Evolutionary conservation across 2,329 filamentous ascomycete species (phyloP).

Genomic region (Stagonosporopsis chrysanthemi): DNA sequence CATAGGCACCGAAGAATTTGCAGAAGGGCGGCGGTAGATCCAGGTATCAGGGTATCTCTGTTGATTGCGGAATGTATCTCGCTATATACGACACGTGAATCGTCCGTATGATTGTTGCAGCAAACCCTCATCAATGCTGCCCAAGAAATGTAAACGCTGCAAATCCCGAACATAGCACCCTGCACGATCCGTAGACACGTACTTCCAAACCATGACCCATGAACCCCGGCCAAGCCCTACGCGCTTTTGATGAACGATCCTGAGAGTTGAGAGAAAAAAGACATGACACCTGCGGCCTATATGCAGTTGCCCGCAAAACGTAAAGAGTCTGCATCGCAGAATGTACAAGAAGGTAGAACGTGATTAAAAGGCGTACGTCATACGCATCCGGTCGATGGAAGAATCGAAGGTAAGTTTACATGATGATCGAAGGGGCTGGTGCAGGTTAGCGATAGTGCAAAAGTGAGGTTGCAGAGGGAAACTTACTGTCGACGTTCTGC

Average conservation of each 20-base stretch:
- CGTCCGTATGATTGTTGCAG: slow-evolving; percentile 16
- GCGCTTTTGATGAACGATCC: slow-evolving; percentile 30
- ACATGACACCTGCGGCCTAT: slow-evolving; percentile 22
- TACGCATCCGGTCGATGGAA: slow-evolving; percentile 17
- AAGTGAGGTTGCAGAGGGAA: neutral
- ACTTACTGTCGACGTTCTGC: slow-evolving; percentile 80
- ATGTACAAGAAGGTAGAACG: slow-evolving; percentile 46
- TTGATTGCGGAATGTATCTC: slow-evolving; percentile 16
- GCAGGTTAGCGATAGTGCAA: slow-evolving; percentile 21
- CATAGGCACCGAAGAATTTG: neutral
- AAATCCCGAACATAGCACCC: slow-evolving; percentile 16
- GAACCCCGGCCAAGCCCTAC: slow-evolving; percentile 21
- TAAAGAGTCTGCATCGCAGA: slow-evolving; percentile 34
- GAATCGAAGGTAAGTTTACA: slow-evolving; percentile 46
- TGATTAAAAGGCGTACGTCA: slow-evolving; percentile 42
- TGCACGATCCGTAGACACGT: slow-evolving; percentile 20
- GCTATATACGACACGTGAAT: slow-evolving; percentile 15
- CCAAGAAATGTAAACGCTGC: slow-evolving; percentile 21
- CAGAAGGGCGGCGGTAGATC: neutral
- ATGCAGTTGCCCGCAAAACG: slow-evolving; percentile 23
- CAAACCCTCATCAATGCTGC: slow-evolving; percentile 14
- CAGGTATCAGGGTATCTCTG: slow-evolving; percentile 14
- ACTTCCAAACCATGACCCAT: slow-evolving; percentile 20
- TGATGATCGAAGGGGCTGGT: slow-evolving; percentile 56
- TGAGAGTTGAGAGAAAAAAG: slow-evolving; percentile 21